Evolutionary conservation across 768 basidiomycete species (phyloP), one percentile per base, ranked within the genome.

Genomic region (Amanita inopinata): DNA sequence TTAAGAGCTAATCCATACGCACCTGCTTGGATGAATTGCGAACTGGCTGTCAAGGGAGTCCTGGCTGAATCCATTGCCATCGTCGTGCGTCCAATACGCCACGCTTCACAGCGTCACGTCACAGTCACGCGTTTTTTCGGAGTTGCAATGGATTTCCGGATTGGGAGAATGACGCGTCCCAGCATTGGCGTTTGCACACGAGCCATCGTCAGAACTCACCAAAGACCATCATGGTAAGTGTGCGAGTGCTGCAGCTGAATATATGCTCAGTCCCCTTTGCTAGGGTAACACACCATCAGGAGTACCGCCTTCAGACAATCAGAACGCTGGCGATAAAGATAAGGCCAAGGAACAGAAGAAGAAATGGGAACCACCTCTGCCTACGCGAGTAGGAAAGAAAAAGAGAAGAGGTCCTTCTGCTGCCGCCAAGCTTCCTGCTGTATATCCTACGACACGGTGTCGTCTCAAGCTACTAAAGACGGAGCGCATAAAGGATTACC

Each of bases 361-460:
- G 78, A 93, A 94, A 67, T 98, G 93, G 92, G 94, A 98, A 61
- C 92, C 94, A 5, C 94, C 94, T 54, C 76, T 96, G 46, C 93
- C 94, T 10, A 96, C 94, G 34, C 85, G 90, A 46, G 89, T 97
- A 25, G 93, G 93, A 36, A 96, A 93, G 76, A 93, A 91, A 78
- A 98, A 92, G 70, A 77, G 78, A 71, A 76, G 82, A 47, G 93
- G 94, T n/a, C 93, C 94, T 4, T 81, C 89, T 44, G 71, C 91
- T 1, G 78, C 91, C 2, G 83, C 84, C 28, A 94, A 93, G 59
- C 79, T 99, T 2, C 94, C 94, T 14, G 71, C 91, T 8, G 85
- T 99, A 5, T 91, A 73, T 60, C 96, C 96, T 6, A 94, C 88
- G 19, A 96, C 92, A 14, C 82, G 96, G 43, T 99, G 94, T 68